phyloP scores from a whole-genome alignment of 2,329 filamentous ascomycete genomes.

The Diplodia intermedia region DNA sequence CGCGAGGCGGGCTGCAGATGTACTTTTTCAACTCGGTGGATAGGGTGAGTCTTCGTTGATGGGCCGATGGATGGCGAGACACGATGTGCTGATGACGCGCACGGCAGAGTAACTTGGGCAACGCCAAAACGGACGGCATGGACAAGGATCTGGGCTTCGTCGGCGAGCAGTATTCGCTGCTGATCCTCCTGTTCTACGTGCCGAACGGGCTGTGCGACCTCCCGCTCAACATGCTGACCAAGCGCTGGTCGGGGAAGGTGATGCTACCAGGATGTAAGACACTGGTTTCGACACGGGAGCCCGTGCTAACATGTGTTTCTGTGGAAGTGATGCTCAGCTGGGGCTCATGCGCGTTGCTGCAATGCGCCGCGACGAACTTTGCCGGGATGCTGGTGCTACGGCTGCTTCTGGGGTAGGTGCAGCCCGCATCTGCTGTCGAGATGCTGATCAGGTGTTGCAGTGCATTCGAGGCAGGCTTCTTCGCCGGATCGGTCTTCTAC shows the following conservation, averaged over 20 bases:
- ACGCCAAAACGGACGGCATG: conserved; percentile 44
- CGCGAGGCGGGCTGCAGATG: conserved; percentile 37
- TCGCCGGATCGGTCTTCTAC: conserved; percentile 56
- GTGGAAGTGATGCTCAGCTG: conserved; percentile 54
- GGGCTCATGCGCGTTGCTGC: conserved; percentile 57
- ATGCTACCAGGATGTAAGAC: conserved; percentile 48
- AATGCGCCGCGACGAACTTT: conserved; percentile 59
- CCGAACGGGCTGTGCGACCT: conserved; percentile 57
- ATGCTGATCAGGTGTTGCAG: conserved; percentile 35
- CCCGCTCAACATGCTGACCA: conserved; percentile 58
- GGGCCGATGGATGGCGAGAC: conserved; percentile 32
- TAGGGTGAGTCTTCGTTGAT: conserved; percentile 35
- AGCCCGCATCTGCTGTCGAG: background rate
- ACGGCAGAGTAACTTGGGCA: conserved; percentile 50
- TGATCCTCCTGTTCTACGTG: conserved; percentile 46
- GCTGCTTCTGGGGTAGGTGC: conserved; percentile 51
- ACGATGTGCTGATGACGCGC: background rate
- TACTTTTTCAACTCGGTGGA: conserved; percentile 50
- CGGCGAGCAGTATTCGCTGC: conserved; percentile 43
- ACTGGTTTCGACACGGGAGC: background rate
- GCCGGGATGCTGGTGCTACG: conserved; percentile 58
- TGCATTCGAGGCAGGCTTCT: conserved; percentile 61
- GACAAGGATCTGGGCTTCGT: conserved; percentile 42
- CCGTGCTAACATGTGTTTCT: conserved; percentile 3
- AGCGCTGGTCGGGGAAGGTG: conserved; percentile 54